These are phyloP conservation scores for Leccinum solheimii DNA, from an alignment of 1,284 basidiomycete species.

Conservation along the genomic window DNA sequence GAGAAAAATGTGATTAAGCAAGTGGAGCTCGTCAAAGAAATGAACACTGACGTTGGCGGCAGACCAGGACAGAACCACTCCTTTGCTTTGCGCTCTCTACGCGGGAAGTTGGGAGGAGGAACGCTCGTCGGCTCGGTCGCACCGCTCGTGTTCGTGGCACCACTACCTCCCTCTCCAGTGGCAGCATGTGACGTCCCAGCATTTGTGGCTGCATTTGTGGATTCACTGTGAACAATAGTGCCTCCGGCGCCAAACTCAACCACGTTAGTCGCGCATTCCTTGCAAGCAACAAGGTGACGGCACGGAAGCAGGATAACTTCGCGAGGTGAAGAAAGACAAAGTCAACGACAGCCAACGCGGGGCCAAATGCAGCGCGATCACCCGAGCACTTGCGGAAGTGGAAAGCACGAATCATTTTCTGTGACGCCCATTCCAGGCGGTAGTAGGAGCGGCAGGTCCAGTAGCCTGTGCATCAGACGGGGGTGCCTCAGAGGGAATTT, in stretches of 20 bases:
- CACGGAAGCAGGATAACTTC: conserved; percentile 90
- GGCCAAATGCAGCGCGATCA: conserved; percentile 58
- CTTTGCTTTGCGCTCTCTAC: conserved; percentile 87
- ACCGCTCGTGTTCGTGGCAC: conserved; percentile 22
- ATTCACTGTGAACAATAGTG: conserved; percentile 64
- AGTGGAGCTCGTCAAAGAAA: neutral
- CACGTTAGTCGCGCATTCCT: conserved; percentile 92
- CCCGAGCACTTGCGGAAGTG: conserved; percentile 57
- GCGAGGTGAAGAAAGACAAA: conserved; percentile 82
- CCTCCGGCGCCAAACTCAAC: conserved; percentile 93
- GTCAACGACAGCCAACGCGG: conserved; percentile 76
- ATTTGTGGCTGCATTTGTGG: conserved; percentile 30
- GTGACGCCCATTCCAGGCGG: conserved; percentile 21
- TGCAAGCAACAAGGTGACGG: conserved; percentile 87
- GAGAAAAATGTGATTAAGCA: conserved; percentile 1
- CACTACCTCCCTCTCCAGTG: conserved; percentile 20
- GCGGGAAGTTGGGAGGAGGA: conserved; percentile 37
- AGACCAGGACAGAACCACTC: conserved; percentile 93
- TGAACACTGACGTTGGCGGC: conserved; percentile 72
- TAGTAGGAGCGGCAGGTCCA: conserved; percentile 1
- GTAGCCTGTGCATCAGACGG: conserved; percentile 21
- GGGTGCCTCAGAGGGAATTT: conserved; percentile 17
- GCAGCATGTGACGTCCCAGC: conserved; percentile 6
- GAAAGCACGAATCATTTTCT: conserved; percentile 64
- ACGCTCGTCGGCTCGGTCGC: conserved; percentile 27